These are phyloP conservation scores for Penicillium tannophilum DNA, from an alignment of 495 filamentous ascomycete species.

Conservation along the genomic window DNA sequence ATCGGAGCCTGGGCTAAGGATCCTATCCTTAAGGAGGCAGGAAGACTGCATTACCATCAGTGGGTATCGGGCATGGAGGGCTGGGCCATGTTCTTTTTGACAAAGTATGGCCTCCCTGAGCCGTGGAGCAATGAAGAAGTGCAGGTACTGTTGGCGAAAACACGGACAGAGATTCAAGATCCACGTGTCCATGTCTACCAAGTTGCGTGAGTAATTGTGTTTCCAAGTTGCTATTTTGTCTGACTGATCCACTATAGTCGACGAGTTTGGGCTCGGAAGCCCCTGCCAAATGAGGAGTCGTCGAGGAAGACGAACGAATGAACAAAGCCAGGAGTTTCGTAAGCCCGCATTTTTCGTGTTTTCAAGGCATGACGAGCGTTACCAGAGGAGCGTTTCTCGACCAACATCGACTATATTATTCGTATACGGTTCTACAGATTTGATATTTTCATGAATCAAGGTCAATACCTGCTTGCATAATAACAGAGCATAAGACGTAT, in stretches of 20 bases:
- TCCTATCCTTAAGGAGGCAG: slow-evolving; percentile 1
- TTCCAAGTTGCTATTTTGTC: background rate
- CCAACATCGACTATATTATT: no score
- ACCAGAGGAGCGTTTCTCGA: no score
- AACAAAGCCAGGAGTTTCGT: no score
- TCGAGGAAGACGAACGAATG: background rate
- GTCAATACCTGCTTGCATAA: no score
- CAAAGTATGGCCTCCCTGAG: background rate
- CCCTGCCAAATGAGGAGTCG: background rate
- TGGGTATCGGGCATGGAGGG: slow-evolving; percentile 4
- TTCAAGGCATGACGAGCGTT: no score
- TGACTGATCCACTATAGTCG: slow-evolving; percentile 11
- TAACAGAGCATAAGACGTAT: no score
- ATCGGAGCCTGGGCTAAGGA: slow-evolving; percentile 6
- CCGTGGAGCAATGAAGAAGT: slow-evolving; percentile 21
- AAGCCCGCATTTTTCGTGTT: no score
- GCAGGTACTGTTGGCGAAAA: slow-evolving; percentile 21
- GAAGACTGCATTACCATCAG: background rate
- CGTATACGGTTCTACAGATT: no score
- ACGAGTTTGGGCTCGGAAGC: slow-evolving; percentile 14
- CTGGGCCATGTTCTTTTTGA: slow-evolving; percentile 5
- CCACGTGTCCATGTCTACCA: slow-evolving; percentile 18
- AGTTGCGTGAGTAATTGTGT: no score
- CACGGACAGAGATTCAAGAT: slow-evolving; percentile 27
- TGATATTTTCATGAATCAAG: no score